phyloP scores from a whole-genome alignment of 1,139 yeast genomes.

The Geotrichum histeridarum region DNA sequence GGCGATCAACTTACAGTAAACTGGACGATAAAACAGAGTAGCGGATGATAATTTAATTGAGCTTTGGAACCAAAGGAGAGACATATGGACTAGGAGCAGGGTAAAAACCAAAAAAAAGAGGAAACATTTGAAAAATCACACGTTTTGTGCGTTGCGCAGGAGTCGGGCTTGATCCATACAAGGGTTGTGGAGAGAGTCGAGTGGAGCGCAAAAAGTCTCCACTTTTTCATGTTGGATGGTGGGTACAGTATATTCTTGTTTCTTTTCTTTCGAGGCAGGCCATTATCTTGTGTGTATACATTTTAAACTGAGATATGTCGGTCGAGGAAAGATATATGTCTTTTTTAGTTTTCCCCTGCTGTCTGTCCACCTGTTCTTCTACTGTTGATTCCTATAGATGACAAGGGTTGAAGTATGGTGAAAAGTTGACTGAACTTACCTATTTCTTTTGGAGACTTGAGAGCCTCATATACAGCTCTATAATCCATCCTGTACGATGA shows the following conservation, averaged over 20 bases:
- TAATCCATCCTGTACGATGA: slow-evolving; percentile 23
- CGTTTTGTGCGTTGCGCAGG: neutral
- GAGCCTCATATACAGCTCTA: slow-evolving; percentile 26
- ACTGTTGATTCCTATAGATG: too few species aligned
- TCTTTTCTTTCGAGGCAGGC: too few species aligned
- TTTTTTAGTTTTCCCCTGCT: too few species aligned
- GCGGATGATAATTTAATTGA: slow-evolving; percentile 1
- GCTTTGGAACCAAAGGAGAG: neutral
- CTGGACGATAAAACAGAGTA: neutral
- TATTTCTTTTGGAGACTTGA: slow-evolving; percentile 26
- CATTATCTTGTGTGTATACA: too few species aligned
- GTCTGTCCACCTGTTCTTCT: too few species aligned
- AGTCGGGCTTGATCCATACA: neutral
- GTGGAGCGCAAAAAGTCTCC: neutral
- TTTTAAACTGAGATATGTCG: too few species aligned
- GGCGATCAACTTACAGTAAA: slow-evolving; percentile 1
- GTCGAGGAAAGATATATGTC: too few species aligned
- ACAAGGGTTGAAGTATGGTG: too few species aligned
- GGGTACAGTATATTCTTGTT: too few species aligned
- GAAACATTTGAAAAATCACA: neutral
- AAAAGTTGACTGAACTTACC: slow-evolving; percentile 22
- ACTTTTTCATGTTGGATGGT: too few species aligned
- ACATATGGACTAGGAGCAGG: neutral
- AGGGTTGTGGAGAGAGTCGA: neutral
- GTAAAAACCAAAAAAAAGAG: neutral